Percentiles rank a stretch among this genome's conserved stretches.
Conservation (phyloP, 768 basidiomycete genomes). For the Termitomyces sp. region DNA sequence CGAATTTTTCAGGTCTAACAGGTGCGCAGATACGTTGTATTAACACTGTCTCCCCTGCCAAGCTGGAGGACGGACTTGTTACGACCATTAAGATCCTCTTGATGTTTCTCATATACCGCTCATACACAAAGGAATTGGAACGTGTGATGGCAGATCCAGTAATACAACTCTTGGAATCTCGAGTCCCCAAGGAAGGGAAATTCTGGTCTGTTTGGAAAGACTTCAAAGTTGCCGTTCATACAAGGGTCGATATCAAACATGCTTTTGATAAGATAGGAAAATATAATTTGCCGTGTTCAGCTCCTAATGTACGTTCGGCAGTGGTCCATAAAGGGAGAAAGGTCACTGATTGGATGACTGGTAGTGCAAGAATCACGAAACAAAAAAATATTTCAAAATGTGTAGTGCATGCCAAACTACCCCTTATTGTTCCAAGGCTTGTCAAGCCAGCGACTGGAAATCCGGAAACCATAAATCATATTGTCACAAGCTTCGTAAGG, state of each 20-base stretch:
- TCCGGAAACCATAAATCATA: neutral
- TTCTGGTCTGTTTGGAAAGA: neutral
- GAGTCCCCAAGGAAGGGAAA: neutral
- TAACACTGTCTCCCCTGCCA: neutral
- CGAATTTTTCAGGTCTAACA: neutral
- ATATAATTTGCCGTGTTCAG: neutral
- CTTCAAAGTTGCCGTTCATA: neutral
- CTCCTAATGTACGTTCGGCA: neutral
- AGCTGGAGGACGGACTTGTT: neutral
- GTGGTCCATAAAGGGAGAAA: neutral
- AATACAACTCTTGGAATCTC: neutral
- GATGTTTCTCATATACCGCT: slow-evolving; percentile 3
- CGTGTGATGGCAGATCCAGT: neutral
- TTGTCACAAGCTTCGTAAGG: neutral
- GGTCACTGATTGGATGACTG: neutral
- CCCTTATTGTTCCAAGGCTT: slow-evolving; percentile 3
- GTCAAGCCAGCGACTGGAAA: slow-evolving; percentile 3
- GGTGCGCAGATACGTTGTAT: neutral
- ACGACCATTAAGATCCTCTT: neutral
- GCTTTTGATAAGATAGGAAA: slow-evolving; percentile 3
- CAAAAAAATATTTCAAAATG: neutral
- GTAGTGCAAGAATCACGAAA: slow-evolving; percentile 2
- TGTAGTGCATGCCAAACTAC: slow-evolving; percentile 2
- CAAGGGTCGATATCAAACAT: neutral
- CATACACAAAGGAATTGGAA: slow-evolving; percentile 1